Percentiles rank a stretch among this genome's conserved stretches.
Evolutionary conservation across 2,329 filamentous ascomycete genomes (phyloP).

Genomic region (Dothidotthia symphoricarpi): DNA sequence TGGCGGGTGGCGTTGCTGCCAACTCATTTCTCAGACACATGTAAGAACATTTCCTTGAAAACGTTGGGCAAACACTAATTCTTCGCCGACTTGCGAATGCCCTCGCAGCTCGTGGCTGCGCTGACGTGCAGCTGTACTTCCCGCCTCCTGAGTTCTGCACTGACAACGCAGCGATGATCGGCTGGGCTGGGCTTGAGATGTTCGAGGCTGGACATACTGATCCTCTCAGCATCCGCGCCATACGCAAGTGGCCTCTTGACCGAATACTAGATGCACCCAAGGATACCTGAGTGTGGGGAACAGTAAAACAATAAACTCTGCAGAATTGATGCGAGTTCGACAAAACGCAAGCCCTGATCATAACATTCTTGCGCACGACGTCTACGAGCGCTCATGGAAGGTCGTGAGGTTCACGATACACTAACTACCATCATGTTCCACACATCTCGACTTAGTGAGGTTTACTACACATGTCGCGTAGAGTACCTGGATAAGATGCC

Average conservation of each 20-base stretch:
- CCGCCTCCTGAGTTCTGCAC: slow-evolving; percentile 81
- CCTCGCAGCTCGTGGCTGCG: slow-evolving; percentile 66
- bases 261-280: no score
- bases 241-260: slow-evolving; percentile 42
- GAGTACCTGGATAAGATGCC: no score
- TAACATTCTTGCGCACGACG: no score
- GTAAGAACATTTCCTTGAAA: slow-evolving; percentile 17
- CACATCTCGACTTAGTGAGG: no score
- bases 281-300: no score
- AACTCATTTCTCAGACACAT: slow-evolving; percentile 77
- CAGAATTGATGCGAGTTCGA: no score
- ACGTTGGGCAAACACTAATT: slow-evolving; percentile 1
- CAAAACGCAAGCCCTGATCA: no score
- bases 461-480: no score
- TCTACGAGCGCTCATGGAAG: no score
- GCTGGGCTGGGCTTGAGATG: slow-evolving; percentile 92
- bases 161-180: slow-evolving; percentile 97
- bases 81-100: slow-evolving; percentile 47
- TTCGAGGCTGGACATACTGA: slow-evolving; percentile 65
- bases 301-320: no score
- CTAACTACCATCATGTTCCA: no score
- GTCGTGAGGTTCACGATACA: no score
- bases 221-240: slow-evolving; percentile 29
- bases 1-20: slow-evolving; percentile 87
- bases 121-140: slow-evolving; percentile 61